Evolutionary conservation across 148 eudicot species (phyloP), one percentile per base, ranked within the genome.

Genomic region (Chenopodium formosanum): DNA sequence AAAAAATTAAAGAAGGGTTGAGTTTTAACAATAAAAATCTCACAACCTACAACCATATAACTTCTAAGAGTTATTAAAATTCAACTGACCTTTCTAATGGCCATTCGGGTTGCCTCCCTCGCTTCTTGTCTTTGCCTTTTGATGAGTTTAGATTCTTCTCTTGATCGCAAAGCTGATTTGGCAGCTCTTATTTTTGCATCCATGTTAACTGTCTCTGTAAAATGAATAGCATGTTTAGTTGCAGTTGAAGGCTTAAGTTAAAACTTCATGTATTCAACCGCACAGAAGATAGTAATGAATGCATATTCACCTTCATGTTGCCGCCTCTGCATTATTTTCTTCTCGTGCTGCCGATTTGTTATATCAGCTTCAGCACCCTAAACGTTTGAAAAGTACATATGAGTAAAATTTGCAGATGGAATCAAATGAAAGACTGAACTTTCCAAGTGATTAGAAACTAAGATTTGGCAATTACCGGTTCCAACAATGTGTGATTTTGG

Each of bases 181-280:
- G 87, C 83, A 72, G 94, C 97, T 87, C 64, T 89, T 11, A 91
- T 86, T 89, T 91, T 88, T 14, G 97, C 92, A 84, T 90, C 94
- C 78, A 91, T 88, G 82, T 79, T 87, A 23, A 85, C 88, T 80
- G 80, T 89, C 84, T 90, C 98, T 95, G 93, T 80, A 78, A 14
- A 84, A 70, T 77, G 7, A 23, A 32, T 19, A 52, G 23, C 23
- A 23, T 23, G 23, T 23, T 23, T 23, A 23, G 23, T 23, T 23
- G 23, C 23, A 23, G 23, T 23, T 23, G 23, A 23, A 23, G 23
- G 37, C 62, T 32, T 2, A 48, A 23, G 9, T 48, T 7, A 44
- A 37, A 3, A 73, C 22, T 3, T 44, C n/a, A 71, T 71, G 48
- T 27, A 40, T 17, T 60, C 2, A 19, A 71, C 4, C 14, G 20